These are phyloP conservation scores for Ceratocystis lukuohia DNA, from an alignment of 2,329 filamentous ascomycete species.

Conservation along the genomic window DNA sequence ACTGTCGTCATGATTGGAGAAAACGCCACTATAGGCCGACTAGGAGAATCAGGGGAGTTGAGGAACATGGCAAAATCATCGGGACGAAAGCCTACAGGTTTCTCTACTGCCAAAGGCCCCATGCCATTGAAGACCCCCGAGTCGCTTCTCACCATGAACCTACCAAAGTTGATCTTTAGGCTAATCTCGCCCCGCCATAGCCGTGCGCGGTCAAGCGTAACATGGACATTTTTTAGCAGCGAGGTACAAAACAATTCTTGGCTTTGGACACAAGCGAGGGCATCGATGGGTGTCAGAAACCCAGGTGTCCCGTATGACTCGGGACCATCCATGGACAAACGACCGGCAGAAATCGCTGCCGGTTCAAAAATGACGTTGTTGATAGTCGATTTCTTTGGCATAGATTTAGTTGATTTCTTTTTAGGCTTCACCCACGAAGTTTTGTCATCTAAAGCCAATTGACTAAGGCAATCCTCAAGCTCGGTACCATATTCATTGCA, in stretches of 20 bases:
- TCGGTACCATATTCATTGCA: neutral
- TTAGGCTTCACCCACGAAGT: too few relatives aligned
- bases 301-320: neutral
- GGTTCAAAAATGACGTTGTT: neutral
- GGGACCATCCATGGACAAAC: neutral
- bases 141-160: neutral
- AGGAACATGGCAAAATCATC: neutral
- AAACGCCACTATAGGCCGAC: neutral
- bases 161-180: slow-evolving; percentile 4
- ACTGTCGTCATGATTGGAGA: slow-evolving; percentile 5
- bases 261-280: neutral
- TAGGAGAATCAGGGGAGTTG: neutral
- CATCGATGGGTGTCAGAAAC: neutral
- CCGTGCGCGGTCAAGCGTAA: neutral
- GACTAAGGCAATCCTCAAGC: neutral
- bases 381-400: neutral
- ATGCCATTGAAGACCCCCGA: neutral
- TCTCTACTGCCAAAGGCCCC: neutral
- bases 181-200: slow-evolving; percentile 5
- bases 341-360: neutral
- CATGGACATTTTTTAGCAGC: neutral
- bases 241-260: neutral
- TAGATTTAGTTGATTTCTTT: neutral
- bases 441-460: neutral
- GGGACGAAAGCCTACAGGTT: neutral